phyloP scores from a whole-genome alignment of 1,139 yeast species.

The Kurtzmaniella quercitrusa region DNA sequence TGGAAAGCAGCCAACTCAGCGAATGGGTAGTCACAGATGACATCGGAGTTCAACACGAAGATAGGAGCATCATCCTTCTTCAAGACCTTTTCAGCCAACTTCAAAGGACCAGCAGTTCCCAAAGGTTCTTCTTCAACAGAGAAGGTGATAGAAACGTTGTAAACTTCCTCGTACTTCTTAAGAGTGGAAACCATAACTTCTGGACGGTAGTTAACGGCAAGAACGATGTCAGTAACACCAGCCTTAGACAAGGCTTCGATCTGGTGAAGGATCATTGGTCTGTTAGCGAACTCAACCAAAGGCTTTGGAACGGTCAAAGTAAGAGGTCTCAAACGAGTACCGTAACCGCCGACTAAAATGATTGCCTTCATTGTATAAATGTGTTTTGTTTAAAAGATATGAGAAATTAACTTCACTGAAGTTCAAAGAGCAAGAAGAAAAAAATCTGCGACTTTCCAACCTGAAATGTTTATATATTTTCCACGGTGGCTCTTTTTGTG shows the following conservation, averaged over 20 bases:
- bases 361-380: constrained; percentile 78
- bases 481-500: constrained; percentile 4
- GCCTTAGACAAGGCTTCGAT: constrained; percentile 97
- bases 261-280: constrained; percentile 96
- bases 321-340: constrained; percentile 99
- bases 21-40: constrained; percentile 98
- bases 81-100: constrained; percentile 91
- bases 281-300: constrained; percentile 96
- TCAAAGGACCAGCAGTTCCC: constrained; percentile 99
- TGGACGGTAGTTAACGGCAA: constrained; percentile 99
- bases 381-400: constrained; percentile 1
- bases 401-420: constrained; percentile 6
- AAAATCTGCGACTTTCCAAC: neutral
- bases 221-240: constrained; percentile 97
- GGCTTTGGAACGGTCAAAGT: constrained; percentile 98
- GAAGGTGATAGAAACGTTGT: constrained; percentile 93
- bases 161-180: constrained; percentile 89
- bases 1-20: constrained; percentile 90
- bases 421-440: constrained; percentile 8
- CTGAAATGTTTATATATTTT: constrained; percentile 1
- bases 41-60: constrained; percentile 97
- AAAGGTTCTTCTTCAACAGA: constrained; percentile 99
- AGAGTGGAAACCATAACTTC: constrained; percentile 97
- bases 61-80: constrained; percentile 95
- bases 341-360: constrained; percentile 99